These are phyloP conservation scores for Dictyostelium citrinum DNA, from an alignment of 78 protist species.

Conservation along the genomic window DNA sequence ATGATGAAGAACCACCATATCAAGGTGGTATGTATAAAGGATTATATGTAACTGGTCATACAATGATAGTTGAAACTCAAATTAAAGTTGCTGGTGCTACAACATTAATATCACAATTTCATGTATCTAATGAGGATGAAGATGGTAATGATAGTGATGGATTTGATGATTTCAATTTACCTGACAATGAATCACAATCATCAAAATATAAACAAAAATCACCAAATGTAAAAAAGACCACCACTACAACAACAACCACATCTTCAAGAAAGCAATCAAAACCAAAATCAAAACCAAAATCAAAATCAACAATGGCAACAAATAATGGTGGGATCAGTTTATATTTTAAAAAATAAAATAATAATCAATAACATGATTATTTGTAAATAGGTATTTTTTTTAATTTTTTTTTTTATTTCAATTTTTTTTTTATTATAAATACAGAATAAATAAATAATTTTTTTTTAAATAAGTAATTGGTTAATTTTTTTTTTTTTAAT, in stretches of 20 bases:
- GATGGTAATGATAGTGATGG: neutral
- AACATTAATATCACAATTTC: neutral
- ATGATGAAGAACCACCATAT: neutral
- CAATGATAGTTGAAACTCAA: conserved; percentile 33
- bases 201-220: neutral
- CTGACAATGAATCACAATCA: neutral
- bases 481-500: no score
- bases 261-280: neutral
- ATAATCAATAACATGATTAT: neutral
- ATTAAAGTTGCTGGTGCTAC: neutral
- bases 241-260: neutral
- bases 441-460: neutral
- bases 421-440: neutral
- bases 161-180: neutral
- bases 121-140: neutral
- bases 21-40: conserved; percentile 52
- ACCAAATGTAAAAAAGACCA: neutral
- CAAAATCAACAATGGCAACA: neutral
- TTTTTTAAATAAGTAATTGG: no score
- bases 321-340: neutral
- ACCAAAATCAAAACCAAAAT: neutral
- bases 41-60: conserved; percentile 28
- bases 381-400: neutral
- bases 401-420: neutral
- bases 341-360: neutral